Conservation (phyloP, 2,329 filamentous ascomycete species). For the Gaeumannomyces sp. region DNA sequence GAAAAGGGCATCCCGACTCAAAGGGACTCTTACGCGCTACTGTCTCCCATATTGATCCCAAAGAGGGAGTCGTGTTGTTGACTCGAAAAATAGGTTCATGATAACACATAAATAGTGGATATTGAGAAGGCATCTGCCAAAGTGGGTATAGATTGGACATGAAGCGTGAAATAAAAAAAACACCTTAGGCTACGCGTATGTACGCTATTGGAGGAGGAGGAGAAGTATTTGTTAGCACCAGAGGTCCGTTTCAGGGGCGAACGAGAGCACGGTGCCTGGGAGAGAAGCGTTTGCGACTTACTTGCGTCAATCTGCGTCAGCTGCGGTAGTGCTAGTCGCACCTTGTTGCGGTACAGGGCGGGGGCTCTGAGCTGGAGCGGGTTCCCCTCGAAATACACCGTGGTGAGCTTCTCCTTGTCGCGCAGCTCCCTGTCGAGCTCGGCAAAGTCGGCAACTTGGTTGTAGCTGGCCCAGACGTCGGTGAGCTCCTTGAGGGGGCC, state of each 20-base stretch:
- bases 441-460: constrained; percentile 69
- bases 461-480: constrained; percentile 93
- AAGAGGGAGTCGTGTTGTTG: neutral
- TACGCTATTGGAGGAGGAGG: neutral
- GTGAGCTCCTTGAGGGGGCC: constrained; percentile 65
- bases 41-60: neutral
- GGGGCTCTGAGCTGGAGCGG: constrained; percentile 73
- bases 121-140: neutral
- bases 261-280: too few relatives aligned
- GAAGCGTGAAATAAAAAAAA: neutral
- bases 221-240: neutral
- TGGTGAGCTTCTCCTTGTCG: constrained; percentile 74
- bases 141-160: constrained; percentile 5
- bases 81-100: neutral
- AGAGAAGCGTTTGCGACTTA: constrained; percentile 47
- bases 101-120: neutral
- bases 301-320: constrained; percentile 94
- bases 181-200: neutral
- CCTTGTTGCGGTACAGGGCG: constrained; percentile 91
- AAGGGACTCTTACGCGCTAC: neutral
- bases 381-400: constrained; percentile 96
- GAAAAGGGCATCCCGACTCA: neutral
- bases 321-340: constrained; percentile 79
- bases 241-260: neutral
- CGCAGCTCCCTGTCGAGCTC: constrained; percentile 72